Evolutionary conservation across 2,329 filamentous ascomycete genomes (phyloP).

Genomic region (Colletotrichum tabaci): DNA sequence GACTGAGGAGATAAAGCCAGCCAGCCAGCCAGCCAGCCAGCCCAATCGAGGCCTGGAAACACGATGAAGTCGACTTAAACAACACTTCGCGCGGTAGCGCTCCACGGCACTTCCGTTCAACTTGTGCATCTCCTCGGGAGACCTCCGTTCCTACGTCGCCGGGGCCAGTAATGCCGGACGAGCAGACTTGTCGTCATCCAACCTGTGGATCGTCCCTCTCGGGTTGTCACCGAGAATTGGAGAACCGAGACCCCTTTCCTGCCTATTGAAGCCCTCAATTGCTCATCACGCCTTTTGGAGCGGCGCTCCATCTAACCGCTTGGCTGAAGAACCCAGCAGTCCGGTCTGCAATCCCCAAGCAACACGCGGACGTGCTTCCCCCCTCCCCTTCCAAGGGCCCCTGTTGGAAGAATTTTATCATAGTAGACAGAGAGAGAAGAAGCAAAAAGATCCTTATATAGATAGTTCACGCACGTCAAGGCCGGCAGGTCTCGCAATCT

Average conservation of each 20-base stretch:
- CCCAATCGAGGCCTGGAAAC: background rate
- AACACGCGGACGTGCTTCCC: too few relatives aligned
- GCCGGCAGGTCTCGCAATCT: background rate
- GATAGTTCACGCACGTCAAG: background rate
- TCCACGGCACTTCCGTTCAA: background rate
- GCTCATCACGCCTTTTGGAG: constrained; percentile 8
- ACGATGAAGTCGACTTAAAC: background rate
- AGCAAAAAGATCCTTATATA: background rate
- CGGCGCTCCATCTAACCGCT: background rate
- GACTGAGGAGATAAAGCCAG: background rate
- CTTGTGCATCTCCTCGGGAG: background rate
- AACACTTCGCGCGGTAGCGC: background rate
- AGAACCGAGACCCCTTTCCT: constrained; percentile 3
- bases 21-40: background rate
- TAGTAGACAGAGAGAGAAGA: too few relatives aligned
- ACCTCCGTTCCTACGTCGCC: background rate
- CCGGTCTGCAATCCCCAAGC: background rate
- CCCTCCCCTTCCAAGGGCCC: background rate
- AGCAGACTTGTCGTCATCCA: constrained; percentile 5
- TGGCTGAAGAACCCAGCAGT: background rate
- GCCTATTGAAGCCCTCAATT: background rate
- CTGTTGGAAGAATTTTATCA: constrained; percentile 9
- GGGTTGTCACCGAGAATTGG: constrained; percentile 24
- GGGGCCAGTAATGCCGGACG: background rate
- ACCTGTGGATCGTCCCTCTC: constrained; percentile 10